These are phyloP conservation scores for Lanmaoa pseudosensibilis DNA, from an alignment of 768 basidiomycete genomes.

Conservation along the genomic window DNA sequence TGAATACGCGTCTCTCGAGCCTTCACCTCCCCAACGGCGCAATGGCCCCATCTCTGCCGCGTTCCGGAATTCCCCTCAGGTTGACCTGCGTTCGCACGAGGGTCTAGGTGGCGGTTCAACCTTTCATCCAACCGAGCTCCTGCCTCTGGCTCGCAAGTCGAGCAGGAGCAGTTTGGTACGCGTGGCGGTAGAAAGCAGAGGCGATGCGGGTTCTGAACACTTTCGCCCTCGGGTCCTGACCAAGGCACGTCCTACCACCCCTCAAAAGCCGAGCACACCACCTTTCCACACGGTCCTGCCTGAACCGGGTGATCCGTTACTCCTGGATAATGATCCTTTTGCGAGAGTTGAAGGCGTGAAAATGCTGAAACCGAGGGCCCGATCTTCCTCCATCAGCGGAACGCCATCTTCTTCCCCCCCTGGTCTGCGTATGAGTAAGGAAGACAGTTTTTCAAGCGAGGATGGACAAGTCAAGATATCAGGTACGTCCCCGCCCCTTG, in stretches of 20 bases:
- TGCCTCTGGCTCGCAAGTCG: conserved; percentile 12
- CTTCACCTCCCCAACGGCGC: background rate
- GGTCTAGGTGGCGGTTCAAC: background rate
- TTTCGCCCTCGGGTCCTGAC: conserved; percentile 26
- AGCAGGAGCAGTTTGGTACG: conserved; percentile 20
- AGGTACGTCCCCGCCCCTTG: background rate
- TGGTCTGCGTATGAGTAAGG: conserved; percentile 1
- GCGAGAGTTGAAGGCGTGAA: conserved; percentile 54
- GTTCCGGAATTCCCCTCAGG: background rate
- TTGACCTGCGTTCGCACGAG: conserved; percentile 1
- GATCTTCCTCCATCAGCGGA: conserved; percentile 1
- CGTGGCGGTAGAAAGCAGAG: conserved; percentile 11
- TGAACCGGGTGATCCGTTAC: conserved; percentile 20
- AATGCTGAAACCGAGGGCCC: conserved; percentile 37
- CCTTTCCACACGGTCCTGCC: conserved; percentile 10
- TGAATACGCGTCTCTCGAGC: conserved; percentile 15
- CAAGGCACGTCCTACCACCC: conserved; percentile 37
- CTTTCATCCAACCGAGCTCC: conserved; percentile 14
- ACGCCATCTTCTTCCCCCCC: background rate
- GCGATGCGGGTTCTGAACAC: conserved; percentile 14
- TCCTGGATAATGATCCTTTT: conserved; percentile 45
- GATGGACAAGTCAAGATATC: conserved; percentile 9
- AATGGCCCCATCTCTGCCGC: conserved; percentile 4
- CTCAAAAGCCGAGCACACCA: conserved; percentile 23
- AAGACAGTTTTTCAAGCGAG: conserved; percentile 2